Evolutionary conservation across 2,329 filamentous ascomycete genomes (phyloP), one percentile per base, ranked within the genome.

Genomic region (Colletotrichum falcatum): DNA sequence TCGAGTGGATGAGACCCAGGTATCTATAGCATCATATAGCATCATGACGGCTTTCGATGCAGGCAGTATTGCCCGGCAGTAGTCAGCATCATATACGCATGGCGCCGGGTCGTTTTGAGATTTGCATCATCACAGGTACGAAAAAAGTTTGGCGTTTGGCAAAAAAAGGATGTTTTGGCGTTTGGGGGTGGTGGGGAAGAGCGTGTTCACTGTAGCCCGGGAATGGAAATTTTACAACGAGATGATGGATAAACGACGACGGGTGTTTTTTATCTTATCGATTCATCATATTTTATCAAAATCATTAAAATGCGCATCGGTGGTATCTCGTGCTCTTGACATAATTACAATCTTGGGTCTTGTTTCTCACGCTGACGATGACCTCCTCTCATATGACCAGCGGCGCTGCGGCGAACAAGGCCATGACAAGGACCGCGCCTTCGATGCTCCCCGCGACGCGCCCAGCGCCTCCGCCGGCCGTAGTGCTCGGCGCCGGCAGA

Each of bases 1-100:
- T 92, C 74, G 94, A 97, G 79, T 97, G 94, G 94, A 94, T 96
- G 90, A 92, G 92, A 81, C 89, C 91, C 23, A 92, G 92, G 81
- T 89, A 91, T 73, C 81, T 97, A 72, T 92, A 77, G 73, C 54
- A 33, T 68, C 18, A 48, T 23, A 53, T 54, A n/a, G 49, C 53
- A 48, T 60, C 26, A 33, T 28, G 23, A 2, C 14, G 44, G 48
- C n/a, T n/a, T n/a, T n/a, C n/a, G 65, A 54, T 64, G 59, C 51
- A 53, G 53, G 44, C 48, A 53, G 54, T 53, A 63, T 62, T 48
- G 48, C 51, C 42, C 51, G 39, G 28, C 30, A 54, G 49, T 20
- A 30, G 9, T 26, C 56, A n/a, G 65, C 64, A 53, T 30, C 46
- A 59, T 30, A 23, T 61, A 46, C 37, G 35, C 46, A 58, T 18